Base-by-base conservation (phyloP, 2,329 filamentous ascomycete species). In the Sarocladium brachiariae region DNA sequence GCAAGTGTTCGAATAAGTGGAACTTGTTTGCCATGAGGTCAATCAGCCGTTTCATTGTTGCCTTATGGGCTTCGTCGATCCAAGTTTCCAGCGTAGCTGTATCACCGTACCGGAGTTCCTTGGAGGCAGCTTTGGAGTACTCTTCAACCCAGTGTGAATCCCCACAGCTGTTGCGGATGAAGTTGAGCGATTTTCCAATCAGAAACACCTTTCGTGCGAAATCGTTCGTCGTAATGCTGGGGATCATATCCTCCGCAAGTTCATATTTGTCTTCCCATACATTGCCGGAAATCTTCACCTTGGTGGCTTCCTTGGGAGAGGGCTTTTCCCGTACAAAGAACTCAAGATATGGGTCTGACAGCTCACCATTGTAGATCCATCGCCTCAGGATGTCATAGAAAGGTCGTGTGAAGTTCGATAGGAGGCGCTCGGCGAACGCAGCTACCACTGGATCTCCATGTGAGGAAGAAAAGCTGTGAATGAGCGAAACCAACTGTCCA, bases 181-280 rank as follows among this genome's bases (percentile, higher is more conserved):
- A 99, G 67, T 99, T 99, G 50, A 99, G 77, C 3, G 91, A 96
- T 67, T 99, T 99, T 51, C 93, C 93, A 59, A 99, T 99, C 7
- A 99, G 72, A 60, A 97, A 97, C 5, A 99, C 89, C 63, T 96
- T 96, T 58, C 93, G 89, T 0, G 93, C 90, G 68, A 99, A 96
- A 54, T 96, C 91, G 39, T 86, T 78, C 0, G 89, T 95, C 58
- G 96, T 90, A 61, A 97, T 97, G 37, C 86, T 91, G 0, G 93
- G 93, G 21, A 96, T 84, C 87, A 96, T 93, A 45, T 80, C 77
- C 52, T 87, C 78, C 58, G 88, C 84, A 34, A 96, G 76, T 61
- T 89, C 87, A 69, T 96, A 99, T 65, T 97, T 97, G 67, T 96
- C 90, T 66, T 97, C 91, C 93, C 93, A 99, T 2, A 97, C 91